Evolutionary conservation across 176 grass and related monocot species (phyloP).

Genomic region (Cenchrus purpureus): DNA sequence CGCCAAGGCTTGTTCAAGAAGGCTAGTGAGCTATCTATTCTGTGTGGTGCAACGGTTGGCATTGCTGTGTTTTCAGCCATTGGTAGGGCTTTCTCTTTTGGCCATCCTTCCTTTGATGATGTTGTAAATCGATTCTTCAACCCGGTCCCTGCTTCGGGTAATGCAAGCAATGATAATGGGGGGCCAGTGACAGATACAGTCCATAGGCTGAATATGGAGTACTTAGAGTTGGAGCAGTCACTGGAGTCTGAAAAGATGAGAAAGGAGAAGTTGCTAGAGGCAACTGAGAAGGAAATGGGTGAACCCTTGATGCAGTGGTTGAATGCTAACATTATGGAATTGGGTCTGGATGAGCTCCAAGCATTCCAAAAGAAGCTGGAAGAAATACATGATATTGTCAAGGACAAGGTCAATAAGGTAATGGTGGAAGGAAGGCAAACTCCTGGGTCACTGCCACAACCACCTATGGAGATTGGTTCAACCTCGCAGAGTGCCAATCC

Average conservation of each 20-base stretch:
- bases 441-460: neutral
- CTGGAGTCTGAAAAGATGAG: neutral
- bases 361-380: neutral
- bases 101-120: neutral
- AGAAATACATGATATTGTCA: neutral
- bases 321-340: neutral
- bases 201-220: neutral
- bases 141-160: neutral
- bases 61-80: neutral
- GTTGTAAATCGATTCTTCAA: neutral
- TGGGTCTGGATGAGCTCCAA: neutral
- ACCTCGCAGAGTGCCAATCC: neutral
- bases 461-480: neutral
- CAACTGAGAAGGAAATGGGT: neutral
- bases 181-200: neutral
- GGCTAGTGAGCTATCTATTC: neutral
- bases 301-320: neutral
- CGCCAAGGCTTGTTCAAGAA: constrained; percentile 7
- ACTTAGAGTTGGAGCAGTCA: neutral
- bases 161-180: neutral
- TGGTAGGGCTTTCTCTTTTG: neutral
- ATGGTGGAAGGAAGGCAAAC: neutral
- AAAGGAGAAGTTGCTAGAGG: neutral
- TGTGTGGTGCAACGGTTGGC: neutral
- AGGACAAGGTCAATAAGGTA: neutral